Percentiles rank a stretch among this genome's conserved stretches.
These are phyloP conservation scores for Penicillium cosmopolitanum DNA, from an alignment of 495 filamentous ascomycete species.

Conservation along the genomic window DNA sequence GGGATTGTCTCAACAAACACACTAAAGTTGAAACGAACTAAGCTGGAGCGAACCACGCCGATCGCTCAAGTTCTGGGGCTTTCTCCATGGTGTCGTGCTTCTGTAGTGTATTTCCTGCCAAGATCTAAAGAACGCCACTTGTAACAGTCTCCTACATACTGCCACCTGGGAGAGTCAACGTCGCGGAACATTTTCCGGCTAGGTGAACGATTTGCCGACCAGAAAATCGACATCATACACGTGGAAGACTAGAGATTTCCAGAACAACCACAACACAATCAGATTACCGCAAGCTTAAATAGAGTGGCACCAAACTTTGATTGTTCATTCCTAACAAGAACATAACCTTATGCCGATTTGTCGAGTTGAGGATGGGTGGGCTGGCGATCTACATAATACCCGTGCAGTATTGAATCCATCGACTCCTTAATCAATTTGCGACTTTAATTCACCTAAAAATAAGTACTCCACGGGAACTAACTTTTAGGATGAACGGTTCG, in stretches of 20 bases:
- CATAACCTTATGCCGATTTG: neutral
- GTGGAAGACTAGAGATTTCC: no score
- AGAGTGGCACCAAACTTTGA: no score
- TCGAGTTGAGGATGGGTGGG: neutral
- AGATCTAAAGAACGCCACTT: neutral
- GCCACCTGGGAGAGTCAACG: neutral
- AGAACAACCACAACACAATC: no score
- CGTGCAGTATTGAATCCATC: neutral
- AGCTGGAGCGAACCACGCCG: constrained; percentile 10
- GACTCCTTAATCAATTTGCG: constrained; percentile 17
- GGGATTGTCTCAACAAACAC: constrained; percentile 11
- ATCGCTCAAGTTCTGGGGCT: constrained; percentile 8
- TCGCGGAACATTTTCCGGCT: neutral
- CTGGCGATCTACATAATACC: neutral
- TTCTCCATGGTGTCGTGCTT: neutral
- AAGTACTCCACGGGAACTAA: constrained; percentile 11
- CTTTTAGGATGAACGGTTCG: constrained; percentile 19
- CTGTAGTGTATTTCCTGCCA: constrained; percentile 3
- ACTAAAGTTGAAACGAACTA: constrained; percentile 9
- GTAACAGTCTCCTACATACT: neutral
- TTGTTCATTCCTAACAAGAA: neutral
- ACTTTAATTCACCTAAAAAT: constrained; percentile 19
- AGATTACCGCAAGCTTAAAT: no score
- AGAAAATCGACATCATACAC: no score
- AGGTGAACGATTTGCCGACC: no score